Base-by-base conservation (phyloP, 2,329 filamentous ascomycete species). In the Aspergillus spinulosporus region DNA sequence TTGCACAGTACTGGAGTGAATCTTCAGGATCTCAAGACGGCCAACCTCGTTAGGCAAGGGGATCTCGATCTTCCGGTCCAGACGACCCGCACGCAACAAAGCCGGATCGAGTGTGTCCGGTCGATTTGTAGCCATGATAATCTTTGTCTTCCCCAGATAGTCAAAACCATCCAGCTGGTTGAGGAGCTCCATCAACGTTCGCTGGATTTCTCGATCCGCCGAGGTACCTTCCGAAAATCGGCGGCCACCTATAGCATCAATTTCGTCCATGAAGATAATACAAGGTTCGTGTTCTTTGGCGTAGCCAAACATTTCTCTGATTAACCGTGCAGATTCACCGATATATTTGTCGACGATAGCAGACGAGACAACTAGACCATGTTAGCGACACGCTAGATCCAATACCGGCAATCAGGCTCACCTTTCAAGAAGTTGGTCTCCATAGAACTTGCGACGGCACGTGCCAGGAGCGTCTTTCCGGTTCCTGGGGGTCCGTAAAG, bases 191-290 rank as follows among this genome's bases (percentile, higher is more conserved):
- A 99, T 99, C 58, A 99, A 81, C 36, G 94, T 99, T 71, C 94
- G 88, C 78, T 99, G 94, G 67, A 99, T 99, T 76, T 99, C 94
- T 70, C 95, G 88, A 79, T 99, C 94, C 49, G 94, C 94, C 58
- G 92, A 96, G 50, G 94, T 99, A 65, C 95, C 94, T 75, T 99
- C 94, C 0, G 91, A 96, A 77, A 99, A 99, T 68, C 94, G 85
- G 68, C 95, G 86, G 61, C 95, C 95, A 74, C 94, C 94, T 70
- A 99, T 99, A 70, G 94, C 94, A 72, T 99, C 94, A 72, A 99
- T 99, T 78, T 99, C 94, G 82, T 99, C 95, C 94, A 99, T 99
- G 84, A 99, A 99, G 78, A 99, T 99, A 75, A 99, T 99, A 76
- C 94, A 99, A 39, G 94, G 94, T 76, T 99, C 94, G 75, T 99